phyloP scores from a whole-genome alignment of 169 alveolate genomes.

The Plasmodium falciparum region DNA sequence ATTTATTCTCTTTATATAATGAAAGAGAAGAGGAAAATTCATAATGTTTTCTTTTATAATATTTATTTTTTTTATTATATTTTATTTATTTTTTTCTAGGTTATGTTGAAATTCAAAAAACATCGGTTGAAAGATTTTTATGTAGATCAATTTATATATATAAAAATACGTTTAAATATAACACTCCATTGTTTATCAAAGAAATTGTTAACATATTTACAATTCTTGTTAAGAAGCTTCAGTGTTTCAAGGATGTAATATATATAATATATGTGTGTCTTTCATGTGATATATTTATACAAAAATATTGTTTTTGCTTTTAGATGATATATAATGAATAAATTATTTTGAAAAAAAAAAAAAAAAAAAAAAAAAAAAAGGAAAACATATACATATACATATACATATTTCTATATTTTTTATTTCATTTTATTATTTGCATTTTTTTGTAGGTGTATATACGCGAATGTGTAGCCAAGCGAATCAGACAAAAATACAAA shows the following conservation, averaged over 20 bases:
- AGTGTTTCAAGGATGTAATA: slow-evolving; percentile 64
- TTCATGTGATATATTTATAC: no score
- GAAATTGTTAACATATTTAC: slow-evolving; percentile 52
- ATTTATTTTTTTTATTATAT: background rate
- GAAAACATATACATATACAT: background rate
- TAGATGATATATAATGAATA: no score
- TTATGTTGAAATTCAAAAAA: slow-evolving; percentile 72
- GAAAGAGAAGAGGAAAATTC: background rate
- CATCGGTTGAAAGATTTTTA: slow-evolving; percentile 65
- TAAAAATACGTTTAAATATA: slow-evolving; percentile 14
- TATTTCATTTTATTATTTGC: slow-evolving; percentile 8
- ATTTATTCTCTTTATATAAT: background rate
- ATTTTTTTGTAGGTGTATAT: slow-evolving; percentile 49
- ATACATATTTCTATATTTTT: background rate
- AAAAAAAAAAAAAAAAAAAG: slow-evolving; percentile 10
- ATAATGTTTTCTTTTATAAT: background rate
- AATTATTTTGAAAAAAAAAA: background rate
- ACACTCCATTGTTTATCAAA: slow-evolving; percentile 22
- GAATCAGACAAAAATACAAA: slow-evolving; percentile 55
- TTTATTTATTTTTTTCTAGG: slow-evolving; percentile 22
- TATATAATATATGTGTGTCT: background rate
- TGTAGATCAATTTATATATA: slow-evolving; percentile 35
- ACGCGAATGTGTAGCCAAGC: slow-evolving; percentile 68
- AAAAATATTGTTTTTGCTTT: no score
- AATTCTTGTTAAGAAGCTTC: slow-evolving; percentile 25